Base-by-base conservation (phyloP, 192 early-diverging fungal genomes). In the Coemansia furcata region DNA sequence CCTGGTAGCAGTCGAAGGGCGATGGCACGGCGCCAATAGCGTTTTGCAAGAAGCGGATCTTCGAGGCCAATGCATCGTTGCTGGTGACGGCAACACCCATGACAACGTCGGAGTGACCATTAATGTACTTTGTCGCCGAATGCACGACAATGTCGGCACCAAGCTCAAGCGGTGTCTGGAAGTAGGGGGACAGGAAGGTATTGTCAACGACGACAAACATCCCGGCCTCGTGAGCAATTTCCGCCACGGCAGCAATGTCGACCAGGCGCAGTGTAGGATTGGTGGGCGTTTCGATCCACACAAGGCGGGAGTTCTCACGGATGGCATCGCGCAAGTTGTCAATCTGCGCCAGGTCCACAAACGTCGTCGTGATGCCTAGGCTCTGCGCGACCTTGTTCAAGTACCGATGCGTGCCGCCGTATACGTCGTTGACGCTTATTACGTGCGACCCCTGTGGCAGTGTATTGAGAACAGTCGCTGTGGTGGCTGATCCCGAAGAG, bases 101-200 rank as follows among this genome's bases (percentile, higher is more conserved):
- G 17, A 99, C 92, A 29, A 97, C 95, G 82, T 99, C 97, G 23
- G 95, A 97, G 81, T 99, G 96, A 49, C 97, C 96, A 84, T 98
- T 98, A 76, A 99, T 91, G 83, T 98, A 99, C 82, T 98, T 98
- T 62, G 96, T 99, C 23, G 95, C 95, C 19, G 95, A 97, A 84
- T 99, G 95, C 10, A 98, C 92, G 17, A 97, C 95, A 68, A 99
- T 88, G 74, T 99, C 97, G n/a, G 95, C 97, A 50, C 95, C 97
- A 55, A 98, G 85, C 14, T 81, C 69, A 17, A 99, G 87, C 8
- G 97, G 97, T 63, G 89, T 92, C 77, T 94, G 93, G 86, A 93
- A 93, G 82, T 91, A 93, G 63, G 93, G 92, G 60, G 86, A 87
- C 84, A 94, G 86, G 69, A 95, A 93, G 17, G 93, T 94, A 86